phyloP scores from a whole-genome alignment of 495 filamentous ascomycete genomes.

The Sabuloglossum arenarium region DNA sequence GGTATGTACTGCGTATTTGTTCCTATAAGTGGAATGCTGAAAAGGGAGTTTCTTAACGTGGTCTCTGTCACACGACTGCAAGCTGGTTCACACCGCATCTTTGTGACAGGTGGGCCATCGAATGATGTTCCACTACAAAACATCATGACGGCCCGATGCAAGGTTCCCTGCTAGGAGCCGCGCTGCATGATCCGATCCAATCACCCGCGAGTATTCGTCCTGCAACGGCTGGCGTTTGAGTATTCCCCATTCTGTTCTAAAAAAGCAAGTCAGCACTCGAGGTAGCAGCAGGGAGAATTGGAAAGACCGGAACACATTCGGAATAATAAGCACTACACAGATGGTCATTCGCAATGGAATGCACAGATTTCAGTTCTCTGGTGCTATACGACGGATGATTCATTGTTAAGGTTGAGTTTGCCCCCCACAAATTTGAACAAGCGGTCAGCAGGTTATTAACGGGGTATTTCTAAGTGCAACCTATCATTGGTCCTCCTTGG shows the following conservation, averaged over 20 bases:
- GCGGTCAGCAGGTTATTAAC: not conserved
- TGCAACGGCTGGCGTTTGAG: not conserved
- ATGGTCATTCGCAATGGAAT: not conserved
- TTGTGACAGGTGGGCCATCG: not conserved
- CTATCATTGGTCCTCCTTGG: not conserved
- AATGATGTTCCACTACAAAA: not conserved
- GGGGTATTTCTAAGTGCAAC: not conserved
- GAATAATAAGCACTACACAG: not conserved
- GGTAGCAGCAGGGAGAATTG: too few species aligned
- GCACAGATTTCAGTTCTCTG: not conserved
- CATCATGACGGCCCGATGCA: not conserved
- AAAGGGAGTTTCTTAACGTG: not conserved
- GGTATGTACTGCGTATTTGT: not conserved
- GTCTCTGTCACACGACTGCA: constrained; percentile 1
- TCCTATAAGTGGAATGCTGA: not conserved
- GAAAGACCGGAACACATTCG: too few species aligned
- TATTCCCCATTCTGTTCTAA: too few species aligned
- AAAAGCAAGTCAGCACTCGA: too few species aligned
- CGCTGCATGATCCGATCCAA: not conserved
- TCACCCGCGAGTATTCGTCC: not conserved
- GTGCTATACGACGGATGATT: not conserved
- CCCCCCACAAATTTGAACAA: not conserved
- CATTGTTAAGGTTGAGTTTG: not conserved
- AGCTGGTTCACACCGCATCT: constrained; percentile 1
- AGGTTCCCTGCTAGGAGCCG: not conserved